Conservation (phyloP, 2,329 filamentous ascomycete species). For the Fusarium odoratissimum region DNA sequence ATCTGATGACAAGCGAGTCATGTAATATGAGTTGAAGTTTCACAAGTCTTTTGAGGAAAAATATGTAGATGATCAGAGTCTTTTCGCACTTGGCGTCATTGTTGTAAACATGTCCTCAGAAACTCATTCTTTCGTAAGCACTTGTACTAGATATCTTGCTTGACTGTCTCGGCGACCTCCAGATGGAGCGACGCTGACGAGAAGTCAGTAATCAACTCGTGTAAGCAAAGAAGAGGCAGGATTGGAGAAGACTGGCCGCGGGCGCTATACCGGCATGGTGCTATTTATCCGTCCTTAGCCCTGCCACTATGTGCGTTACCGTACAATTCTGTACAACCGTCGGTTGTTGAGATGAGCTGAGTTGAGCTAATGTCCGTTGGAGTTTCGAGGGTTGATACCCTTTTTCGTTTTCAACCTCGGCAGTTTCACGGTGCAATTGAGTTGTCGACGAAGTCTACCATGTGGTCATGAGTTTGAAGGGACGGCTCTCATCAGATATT, state of each 20-base stretch:
- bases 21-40: slow-evolving; percentile 12
- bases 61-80: not conserved
- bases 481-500: not conserved
- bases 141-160: slow-evolving; percentile 18
- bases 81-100: not conserved
- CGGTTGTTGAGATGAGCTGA: not conserved
- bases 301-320: slow-evolving; percentile 8
- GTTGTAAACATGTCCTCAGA: not conserved
- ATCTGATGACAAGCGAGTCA: slow-evolving; percentile 35
- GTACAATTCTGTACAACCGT: slow-evolving; percentile 4
- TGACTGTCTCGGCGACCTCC: slow-evolving; percentile 2
- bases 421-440: slow-evolving; percentile 32
- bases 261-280: slow-evolving; percentile 25
- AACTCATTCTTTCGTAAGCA: slow-evolving; percentile 14
- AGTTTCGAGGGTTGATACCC: slow-evolving; percentile 5
- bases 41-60: not conserved
- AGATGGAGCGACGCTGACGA: slow-evolving; percentile 24
- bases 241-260: not conserved
- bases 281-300: slow-evolving; percentile 31
- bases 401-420: slow-evolving; percentile 29
- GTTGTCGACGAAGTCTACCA: slow-evolving; percentile 15
- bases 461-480: not conserved
- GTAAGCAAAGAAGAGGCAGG: slow-evolving; percentile 12
- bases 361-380: slow-evolving; percentile 4
- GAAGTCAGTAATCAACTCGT: slow-evolving; percentile 1